A percentile compares a stretch with the other conserved stretches of the same genome.
phyloP scores from a whole-genome alignment of 305 asterid genomes.

The Fraxinus platypoda region DNA sequence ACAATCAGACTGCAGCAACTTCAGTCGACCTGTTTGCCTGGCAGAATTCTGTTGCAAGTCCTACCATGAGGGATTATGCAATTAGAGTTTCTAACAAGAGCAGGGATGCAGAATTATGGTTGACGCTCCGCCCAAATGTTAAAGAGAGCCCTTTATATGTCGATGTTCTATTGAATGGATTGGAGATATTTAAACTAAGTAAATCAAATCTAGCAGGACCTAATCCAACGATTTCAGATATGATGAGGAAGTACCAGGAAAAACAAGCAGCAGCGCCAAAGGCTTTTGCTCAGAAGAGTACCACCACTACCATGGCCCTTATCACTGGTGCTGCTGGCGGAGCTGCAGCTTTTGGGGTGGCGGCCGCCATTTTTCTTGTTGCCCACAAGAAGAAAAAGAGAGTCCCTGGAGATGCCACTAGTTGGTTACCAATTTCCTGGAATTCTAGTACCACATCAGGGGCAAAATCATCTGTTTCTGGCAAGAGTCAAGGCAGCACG shows the following conservation, averaged over 20 bases:
- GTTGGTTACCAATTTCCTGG: conserved; percentile 79
- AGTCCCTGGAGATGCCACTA: conserved; percentile 34
- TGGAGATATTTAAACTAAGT: conserved; percentile 77
- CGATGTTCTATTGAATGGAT: conserved; percentile 72
- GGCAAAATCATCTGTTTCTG: conserved; percentile 40
- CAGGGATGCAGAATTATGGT: conserved; percentile 44
- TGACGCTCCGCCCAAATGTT: conserved; percentile 51
- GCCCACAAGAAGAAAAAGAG: conserved; percentile 44
- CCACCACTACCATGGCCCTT: conserved; percentile 26
- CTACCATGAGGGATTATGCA: conserved; percentile 53
- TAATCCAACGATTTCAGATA: conserved; percentile 66
- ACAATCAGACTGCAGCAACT: conserved; percentile 54
- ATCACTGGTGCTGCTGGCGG: conserved; percentile 82
- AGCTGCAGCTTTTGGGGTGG: conserved; percentile 68
- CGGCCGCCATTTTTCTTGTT: conserved; percentile 50
- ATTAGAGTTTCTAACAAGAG: conserved; percentile 37
- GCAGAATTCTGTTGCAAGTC: conserved; percentile 40
- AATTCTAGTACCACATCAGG: conserved; percentile 44
- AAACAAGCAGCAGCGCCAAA: conserved; percentile 28
- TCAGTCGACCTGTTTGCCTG: conserved; percentile 42
- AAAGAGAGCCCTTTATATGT: conserved; percentile 30
- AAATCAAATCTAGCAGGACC: conserved; percentile 69
- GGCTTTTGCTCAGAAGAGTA: conserved; percentile 16
- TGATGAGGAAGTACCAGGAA: conserved; percentile 64
- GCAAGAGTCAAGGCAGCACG: conserved; percentile 41